Evolutionary conservation across 371 early-diverging fungal species (phyloP), one percentile per base, ranked within the genome.

Genomic region (Coemansia sp.): DNA sequence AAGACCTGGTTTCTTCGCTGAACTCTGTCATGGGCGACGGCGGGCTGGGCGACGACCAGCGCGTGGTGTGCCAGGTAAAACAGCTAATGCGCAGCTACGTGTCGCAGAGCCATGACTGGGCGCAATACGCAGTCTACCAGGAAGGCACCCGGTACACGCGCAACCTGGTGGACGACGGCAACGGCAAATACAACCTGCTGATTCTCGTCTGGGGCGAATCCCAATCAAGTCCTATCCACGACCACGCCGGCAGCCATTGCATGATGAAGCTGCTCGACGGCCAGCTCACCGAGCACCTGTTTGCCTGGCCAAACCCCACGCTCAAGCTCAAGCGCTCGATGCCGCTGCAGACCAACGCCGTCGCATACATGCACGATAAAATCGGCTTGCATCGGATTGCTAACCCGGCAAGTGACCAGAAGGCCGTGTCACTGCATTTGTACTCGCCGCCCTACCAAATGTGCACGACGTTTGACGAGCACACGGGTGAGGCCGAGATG

Each of bases 201-300:
- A 84, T 95, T 50, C 81, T 96, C 16, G 92, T 91, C 34, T 96
- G 96, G 96, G 89, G 88, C 57, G 86, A 86, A 53, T 86, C 84
- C 42, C 87, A 88, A 54, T 73, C 81, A 59, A 92, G 93, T 68
- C 91, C 95, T 47, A 93, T 95, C 77, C 96, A 95, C 77, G 92
- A 94, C 79, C 97, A 96, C 70, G 77, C 92, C n/a, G 87, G 87
- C 49, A 88, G 93, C 50, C 97, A 96, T 78, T 96, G 97, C 80
- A 83, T 94, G 62, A 90, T 96, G 90, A 95, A 95, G 75, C 80
- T 95, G 36, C 82, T 96, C 34, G 90, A 88, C 55, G 95, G 95
- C 2, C 83, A 87, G 65, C 81, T 96, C 40, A 73, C 83, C 60
- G 97, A 96, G 74, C 86, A 90, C 1, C 82, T 85, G 39, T 96